These are phyloP conservation scores for Pythium angustatum DNA, from an alignment of 352 stramenopile species.

Conservation along the genomic window DNA sequence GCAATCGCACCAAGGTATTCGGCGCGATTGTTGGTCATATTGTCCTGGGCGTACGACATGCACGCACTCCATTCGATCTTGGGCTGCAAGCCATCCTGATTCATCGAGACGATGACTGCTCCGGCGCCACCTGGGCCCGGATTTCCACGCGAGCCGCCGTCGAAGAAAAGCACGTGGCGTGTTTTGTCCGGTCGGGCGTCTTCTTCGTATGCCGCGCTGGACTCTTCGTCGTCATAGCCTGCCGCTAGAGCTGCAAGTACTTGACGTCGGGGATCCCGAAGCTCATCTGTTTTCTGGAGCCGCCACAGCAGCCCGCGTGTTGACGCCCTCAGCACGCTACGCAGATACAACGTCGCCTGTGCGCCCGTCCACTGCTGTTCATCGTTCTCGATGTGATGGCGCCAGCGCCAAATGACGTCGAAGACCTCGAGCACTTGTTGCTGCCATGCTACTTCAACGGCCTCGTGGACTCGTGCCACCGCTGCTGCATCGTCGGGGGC, in stretches of 20 bases:
- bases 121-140: slow-evolving; percentile 1
- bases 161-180: background rate
- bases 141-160: slow-evolving; percentile 16
- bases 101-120: background rate
- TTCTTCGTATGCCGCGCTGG: too few relatives aligned
- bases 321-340: too few relatives aligned
- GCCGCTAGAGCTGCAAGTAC: too few relatives aligned
- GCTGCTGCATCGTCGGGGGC: background rate
- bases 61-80: background rate
- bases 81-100: background rate
- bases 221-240: too few relatives aligned
- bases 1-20: slow-evolving; percentile 12
- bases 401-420: background rate
- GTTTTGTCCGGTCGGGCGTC: too few relatives aligned
- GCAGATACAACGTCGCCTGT: too few relatives aligned
- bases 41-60: background rate
- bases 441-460: background rate
- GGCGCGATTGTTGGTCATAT: slow-evolving; percentile 13
- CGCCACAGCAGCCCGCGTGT: too few relatives aligned
- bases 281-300: too few relatives aligned
- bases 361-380: slow-evolving; percentile 3
- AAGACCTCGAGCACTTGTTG: background rate
- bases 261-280: too few relatives aligned
- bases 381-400: background rate
- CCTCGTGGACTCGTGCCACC: background rate